Percentiles rank a stretch among this genome's conserved stretches.
phyloP scores from a whole-genome alignment of 176 grass and related monocot genomes.

The Ensete ventricosum region DNA sequence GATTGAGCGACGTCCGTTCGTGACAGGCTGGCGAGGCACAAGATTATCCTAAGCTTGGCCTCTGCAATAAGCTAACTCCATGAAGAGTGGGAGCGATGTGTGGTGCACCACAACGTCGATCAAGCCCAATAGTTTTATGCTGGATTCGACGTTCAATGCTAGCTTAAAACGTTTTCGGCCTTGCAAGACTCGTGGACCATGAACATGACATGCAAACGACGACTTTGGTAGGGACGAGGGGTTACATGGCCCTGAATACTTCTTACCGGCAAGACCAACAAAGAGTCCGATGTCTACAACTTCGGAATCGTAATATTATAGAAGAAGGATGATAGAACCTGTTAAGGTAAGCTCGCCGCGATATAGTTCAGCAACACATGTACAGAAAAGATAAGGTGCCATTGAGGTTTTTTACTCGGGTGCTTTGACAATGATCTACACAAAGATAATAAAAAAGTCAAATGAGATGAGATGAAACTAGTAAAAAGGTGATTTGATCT shows the following conservation, averaged over 20 bases:
- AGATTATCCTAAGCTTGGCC: constrained; percentile 32
- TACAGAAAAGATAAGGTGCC: too few relatives aligned
- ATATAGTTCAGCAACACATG: too few relatives aligned
- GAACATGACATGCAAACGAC: constrained; percentile 36
- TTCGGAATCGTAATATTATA: constrained; percentile 31
- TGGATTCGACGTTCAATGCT: constrained; percentile 43
- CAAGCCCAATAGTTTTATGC: constrained; percentile 60
- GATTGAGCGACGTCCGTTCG: too few relatives aligned
- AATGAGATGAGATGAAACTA: too few relatives aligned
- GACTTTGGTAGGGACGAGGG: constrained; percentile 49
- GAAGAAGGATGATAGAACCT: constrained; percentile 22
- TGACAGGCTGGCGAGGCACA: constrained; percentile 37
- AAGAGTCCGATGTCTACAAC: constrained; percentile 56
- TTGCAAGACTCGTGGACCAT: neutral
- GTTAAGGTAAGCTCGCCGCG: too few relatives aligned
- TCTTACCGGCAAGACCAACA: constrained; percentile 49
- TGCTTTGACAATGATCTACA: too few relatives aligned
- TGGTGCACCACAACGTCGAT: constrained; percentile 34
- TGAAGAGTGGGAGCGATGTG: constrained; percentile 9
- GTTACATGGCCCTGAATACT: constrained; percentile 51
- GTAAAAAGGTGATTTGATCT: too few relatives aligned
- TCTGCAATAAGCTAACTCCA: constrained; percentile 41
- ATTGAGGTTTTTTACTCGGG: too few relatives aligned
- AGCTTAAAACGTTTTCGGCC: too few relatives aligned
- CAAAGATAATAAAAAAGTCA: too few relatives aligned